Evolutionary conservation across 441 rosid genomes (phyloP).

Genomic region (Eutrema salsugineum): DNA sequence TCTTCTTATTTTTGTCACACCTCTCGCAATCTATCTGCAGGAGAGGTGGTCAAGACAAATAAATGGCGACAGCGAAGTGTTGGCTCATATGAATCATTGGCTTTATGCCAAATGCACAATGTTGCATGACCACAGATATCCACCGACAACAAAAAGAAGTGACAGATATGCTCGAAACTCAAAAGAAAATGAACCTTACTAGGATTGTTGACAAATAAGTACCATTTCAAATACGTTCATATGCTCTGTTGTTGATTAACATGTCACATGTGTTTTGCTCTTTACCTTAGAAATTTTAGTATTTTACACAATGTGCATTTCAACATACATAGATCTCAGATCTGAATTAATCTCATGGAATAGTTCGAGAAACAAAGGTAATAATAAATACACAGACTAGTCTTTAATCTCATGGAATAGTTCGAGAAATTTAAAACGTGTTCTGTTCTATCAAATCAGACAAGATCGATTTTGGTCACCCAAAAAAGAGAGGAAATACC

Average conservation of each 20-base stretch:
- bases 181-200: background rate
- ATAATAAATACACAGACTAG: background rate
- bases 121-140: background rate
- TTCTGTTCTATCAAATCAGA: background rate
- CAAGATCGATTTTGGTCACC: background rate
- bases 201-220: background rate
- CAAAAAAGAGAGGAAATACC: background rate
- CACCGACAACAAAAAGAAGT: background rate
- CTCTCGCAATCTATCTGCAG: no score
- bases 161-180: background rate
- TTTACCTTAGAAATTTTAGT: no score
- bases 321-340: constrained; percentile 63
- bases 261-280: no score
- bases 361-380: background rate
- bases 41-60: background rate
- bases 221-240: background rate
- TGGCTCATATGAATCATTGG: no score
- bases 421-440: background rate
- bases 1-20: no score
- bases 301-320: constrained; percentile 45
- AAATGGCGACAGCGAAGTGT: background rate
- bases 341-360: constrained; percentile 38
- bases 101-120: no score
- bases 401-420: background rate
- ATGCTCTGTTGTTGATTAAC: background rate